Evolutionary conservation across 331 rosid species (phyloP).

Genomic region (Telfairia occidentalis): DNA sequence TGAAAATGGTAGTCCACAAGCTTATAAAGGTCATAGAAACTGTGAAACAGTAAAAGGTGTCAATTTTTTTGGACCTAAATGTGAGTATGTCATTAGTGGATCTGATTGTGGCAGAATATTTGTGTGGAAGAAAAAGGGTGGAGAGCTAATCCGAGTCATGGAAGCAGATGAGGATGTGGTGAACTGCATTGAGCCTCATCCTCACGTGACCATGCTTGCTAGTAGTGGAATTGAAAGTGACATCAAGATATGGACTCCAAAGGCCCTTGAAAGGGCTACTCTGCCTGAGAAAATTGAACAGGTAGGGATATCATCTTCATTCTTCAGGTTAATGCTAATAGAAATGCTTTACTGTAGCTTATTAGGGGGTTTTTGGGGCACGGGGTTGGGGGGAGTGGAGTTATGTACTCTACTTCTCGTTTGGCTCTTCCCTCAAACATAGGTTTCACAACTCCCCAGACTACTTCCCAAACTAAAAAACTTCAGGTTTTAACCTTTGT

Average conservation of each 20-base stretch:
- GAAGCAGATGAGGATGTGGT: slow-evolving; percentile 65
- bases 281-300: slow-evolving; percentile 48
- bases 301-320: slow-evolving; percentile 31
- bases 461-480: no score
- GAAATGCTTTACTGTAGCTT: not conserved
- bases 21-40: slow-evolving; percentile 64
- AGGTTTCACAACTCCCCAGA: no score
- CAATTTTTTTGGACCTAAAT: slow-evolving; percentile 69
- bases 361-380: no score
- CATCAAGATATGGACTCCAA: slow-evolving; percentile 78
- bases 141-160: slow-evolving; percentile 77
- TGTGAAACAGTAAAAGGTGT: slow-evolving; percentile 74
- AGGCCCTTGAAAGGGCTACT: slow-evolving; percentile 52
- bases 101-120: slow-evolving; percentile 91
- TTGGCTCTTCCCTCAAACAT: no score
- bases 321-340: slow-evolving; percentile 4
- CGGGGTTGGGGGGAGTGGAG: no score
- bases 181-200: slow-evolving; percentile 79
- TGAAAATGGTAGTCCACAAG: slow-evolving; percentile 43
- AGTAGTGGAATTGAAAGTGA: slow-evolving; percentile 75
- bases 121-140: slow-evolving; percentile 67
- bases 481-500: no score
- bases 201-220: slow-evolving; percentile 60
- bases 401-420: no score
- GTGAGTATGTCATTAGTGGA: slow-evolving; percentile 83